A percentile compares a stretch with the other conserved stretches of the same genome.
phyloP scores from a whole-genome alignment of 371 early-diverging fungal genomes.

The Zancudomyces culisetae region DNA sequence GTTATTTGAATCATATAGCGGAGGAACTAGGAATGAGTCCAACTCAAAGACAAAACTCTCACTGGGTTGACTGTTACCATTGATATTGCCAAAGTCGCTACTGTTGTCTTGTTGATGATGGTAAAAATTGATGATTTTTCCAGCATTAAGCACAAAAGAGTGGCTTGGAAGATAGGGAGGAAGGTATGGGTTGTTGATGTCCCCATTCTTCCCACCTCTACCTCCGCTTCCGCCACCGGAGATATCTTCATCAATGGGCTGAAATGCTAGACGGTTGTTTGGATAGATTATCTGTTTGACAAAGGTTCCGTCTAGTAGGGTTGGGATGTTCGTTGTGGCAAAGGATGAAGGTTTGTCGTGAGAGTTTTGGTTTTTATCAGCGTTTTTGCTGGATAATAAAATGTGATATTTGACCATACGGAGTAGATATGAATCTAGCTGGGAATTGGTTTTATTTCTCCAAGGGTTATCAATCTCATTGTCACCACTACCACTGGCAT shows the following conservation, averaged over 20 bases:
- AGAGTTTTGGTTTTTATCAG: not conserved
- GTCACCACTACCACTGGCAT: not conserved
- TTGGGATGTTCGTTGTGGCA: not conserved
- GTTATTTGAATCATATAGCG: too few relatives aligned
- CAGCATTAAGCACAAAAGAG: not conserved
- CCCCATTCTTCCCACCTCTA: too few relatives aligned
- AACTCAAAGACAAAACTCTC: not conserved
- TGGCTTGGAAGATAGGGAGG: not conserved
- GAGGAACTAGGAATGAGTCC: not conserved
- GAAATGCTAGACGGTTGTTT: not conserved
- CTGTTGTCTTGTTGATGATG: not conserved
- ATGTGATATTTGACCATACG: constrained; percentile 21
- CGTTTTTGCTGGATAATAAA: constrained; percentile 5
- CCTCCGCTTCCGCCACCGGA: too few relatives aligned
- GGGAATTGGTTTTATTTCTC: constrained; percentile 20
- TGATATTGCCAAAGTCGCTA: not conserved
- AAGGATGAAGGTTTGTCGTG: too few relatives aligned
- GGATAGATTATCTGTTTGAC: not conserved
- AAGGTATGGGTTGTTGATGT: not conserved
- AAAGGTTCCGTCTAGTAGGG: not conserved
- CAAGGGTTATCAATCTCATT: constrained; percentile 9
- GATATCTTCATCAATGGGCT: not conserved
- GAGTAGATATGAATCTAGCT: constrained; percentile 14
- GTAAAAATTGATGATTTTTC: not conserved
- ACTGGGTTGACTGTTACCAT: not conserved